phyloP scores from a whole-genome alignment of 2,329 filamentous ascomycete genomes.

The Leptographium flavum region DNA sequence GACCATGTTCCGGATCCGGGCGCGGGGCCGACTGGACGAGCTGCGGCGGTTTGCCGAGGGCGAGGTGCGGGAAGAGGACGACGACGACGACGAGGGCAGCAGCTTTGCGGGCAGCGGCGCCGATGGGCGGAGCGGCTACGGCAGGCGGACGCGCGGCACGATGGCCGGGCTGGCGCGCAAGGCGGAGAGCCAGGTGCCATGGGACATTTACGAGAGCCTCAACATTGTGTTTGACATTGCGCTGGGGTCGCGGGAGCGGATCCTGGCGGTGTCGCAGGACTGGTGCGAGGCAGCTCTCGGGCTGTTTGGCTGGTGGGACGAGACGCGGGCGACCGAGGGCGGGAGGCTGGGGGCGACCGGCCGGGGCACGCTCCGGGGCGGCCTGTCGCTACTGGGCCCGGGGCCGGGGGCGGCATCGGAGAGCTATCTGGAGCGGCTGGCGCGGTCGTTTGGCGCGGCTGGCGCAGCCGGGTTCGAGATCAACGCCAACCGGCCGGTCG shows the following conservation, averaged over 20 bases:
- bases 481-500: constrained; percentile 59
- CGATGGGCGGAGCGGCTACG: no score
- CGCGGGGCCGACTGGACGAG: constrained; percentile 52
- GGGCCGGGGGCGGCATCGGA: constrained; percentile 29
- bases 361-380: neutral
- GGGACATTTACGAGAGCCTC: constrained; percentile 78
- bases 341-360: neutral
- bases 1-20: constrained; percentile 67
- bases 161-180: constrained; percentile 56
- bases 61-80: constrained; percentile 23
- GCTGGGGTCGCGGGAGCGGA: constrained; percentile 59
- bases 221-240: constrained; percentile 69
- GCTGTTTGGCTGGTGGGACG: constrained; percentile 85
- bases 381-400: neutral
- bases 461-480: constrained; percentile 59
- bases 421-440: constrained; percentile 61
- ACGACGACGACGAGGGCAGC: constrained; percentile 6
- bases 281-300: constrained; percentile 84
- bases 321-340: constrained; percentile 20
- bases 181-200: constrained; percentile 77
- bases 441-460: constrained; percentile 55
- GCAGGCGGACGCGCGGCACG: constrained; percentile 22
- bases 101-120: constrained; percentile 20
- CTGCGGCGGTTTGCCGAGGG: constrained; percentile 71
- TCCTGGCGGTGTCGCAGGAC: constrained; percentile 66